phyloP scores from a whole-genome alignment of 2,329 filamentous ascomycete genomes.

The Cladobotryum protrusum region DNA sequence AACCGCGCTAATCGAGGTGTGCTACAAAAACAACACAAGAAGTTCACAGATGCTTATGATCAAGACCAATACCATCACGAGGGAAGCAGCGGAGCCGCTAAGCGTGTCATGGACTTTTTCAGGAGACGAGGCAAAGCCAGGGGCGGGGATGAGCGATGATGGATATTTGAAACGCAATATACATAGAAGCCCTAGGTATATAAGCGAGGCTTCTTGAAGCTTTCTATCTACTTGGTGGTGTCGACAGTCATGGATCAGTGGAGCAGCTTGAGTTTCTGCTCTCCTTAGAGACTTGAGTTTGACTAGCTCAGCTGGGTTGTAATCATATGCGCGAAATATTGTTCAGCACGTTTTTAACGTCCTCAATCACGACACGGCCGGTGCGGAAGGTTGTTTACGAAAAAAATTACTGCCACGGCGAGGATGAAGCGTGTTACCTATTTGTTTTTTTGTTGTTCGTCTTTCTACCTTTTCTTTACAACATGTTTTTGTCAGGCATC shows the following conservation, averaged over 20 bases:
- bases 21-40: slow-evolving; percentile 78
- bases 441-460: slow-evolving; percentile 7
- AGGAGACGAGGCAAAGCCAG: slow-evolving; percentile 74
- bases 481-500: slow-evolving; percentile 11
- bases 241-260: not conserved
- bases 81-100: slow-evolving; percentile 79
- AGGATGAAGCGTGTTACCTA: slow-evolving; percentile 7
- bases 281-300: too few relatives aligned
- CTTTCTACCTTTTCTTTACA: slow-evolving; percentile 9
- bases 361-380: not conserved
- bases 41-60: slow-evolving; percentile 86
- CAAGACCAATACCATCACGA: slow-evolving; percentile 61
- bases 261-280: too few relatives aligned
- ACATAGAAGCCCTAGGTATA: not conserved
- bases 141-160: slow-evolving; percentile 47
- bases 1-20: slow-evolving; percentile 45
- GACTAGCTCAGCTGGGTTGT: slow-evolving; percentile 8
- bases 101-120: slow-evolving; percentile 98
- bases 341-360: slow-evolving; percentile 10
- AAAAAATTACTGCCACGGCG: not conserved
- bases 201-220: too few relatives aligned
- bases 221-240: too few relatives aligned
- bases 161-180: not conserved
- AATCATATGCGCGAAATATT: slow-evolving; percentile 12
- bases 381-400: not conserved